These are phyloP conservation scores for Esteya vermicola DNA, from an alignment of 2,329 filamentous ascomycete genomes.

Conservation along the genomic window DNA sequence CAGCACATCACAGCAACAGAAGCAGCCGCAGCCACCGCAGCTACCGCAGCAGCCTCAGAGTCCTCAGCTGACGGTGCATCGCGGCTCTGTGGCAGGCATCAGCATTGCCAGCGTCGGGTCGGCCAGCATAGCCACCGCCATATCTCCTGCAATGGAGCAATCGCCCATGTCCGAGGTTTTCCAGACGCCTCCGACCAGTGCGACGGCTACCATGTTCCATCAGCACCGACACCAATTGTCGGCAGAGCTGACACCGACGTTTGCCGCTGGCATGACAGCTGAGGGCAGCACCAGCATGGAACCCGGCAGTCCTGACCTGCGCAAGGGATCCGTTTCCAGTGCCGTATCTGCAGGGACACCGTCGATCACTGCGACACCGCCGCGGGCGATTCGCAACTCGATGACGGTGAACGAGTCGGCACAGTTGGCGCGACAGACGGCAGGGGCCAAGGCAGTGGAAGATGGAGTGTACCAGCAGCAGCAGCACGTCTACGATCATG, in stretches of 20 bases:
- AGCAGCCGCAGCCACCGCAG: no score
- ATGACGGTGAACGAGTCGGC: slow-evolving; percentile 8
- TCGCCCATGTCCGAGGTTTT: slow-evolving; percentile 30
- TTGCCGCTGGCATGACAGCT: no score
- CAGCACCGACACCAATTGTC: slow-evolving; percentile 24
- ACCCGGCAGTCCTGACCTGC: slow-evolving; percentile 17
- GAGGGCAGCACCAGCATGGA: slow-evolving; percentile 17
- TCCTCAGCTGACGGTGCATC: slow-evolving; percentile 20
- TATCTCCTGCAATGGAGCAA: no score
- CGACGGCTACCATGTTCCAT: slow-evolving; percentile 19
- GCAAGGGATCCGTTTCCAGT: slow-evolving; percentile 30
- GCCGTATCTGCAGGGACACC: slow-evolving; percentile 21
- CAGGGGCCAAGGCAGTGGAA: background rate
- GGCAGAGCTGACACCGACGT: slow-evolving; percentile 27
- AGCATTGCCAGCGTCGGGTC: slow-evolving; percentile 5
- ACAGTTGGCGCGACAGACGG: background rate
- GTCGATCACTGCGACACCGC: slow-evolving; percentile 18
- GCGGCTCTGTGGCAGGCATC: slow-evolving; percentile 12
- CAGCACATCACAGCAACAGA: no score
- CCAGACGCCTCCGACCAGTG: slow-evolving; percentile 31
- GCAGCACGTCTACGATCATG: background rate
- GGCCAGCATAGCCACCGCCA: background rate
- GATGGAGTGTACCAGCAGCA: slow-evolving; percentile 13
- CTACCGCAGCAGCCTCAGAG: slow-evolving; percentile 21
- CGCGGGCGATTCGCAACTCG: slow-evolving; percentile 17